Conservation (phyloP, 75 land plant species). For the Chamaecyparis obtusa region DNA sequence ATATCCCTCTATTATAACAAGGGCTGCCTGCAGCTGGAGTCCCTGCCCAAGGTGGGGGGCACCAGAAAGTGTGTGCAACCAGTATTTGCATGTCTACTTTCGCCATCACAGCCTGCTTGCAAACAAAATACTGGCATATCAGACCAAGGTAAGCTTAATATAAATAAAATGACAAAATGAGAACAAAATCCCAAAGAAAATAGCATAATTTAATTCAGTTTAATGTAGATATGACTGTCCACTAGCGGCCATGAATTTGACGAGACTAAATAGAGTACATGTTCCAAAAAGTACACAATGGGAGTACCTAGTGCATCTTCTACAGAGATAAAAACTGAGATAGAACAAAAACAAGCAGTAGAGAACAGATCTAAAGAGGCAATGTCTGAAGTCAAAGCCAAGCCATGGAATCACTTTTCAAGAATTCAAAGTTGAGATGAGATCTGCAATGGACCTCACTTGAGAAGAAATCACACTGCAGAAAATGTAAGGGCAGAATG, state of each 20-base stretch:
- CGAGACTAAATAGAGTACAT: background rate
- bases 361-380: background rate
- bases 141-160: background rate
- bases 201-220: too few species aligned
- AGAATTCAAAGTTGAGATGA: background rate
- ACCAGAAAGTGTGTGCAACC: too few species aligned
- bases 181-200: background rate
- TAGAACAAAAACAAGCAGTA: background rate
- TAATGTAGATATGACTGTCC: background rate
- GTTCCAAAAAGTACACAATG: background rate
- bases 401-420: background rate
- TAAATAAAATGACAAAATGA: background rate
- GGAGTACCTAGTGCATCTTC: background rate
- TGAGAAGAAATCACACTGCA: background rate
- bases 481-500: background rate
- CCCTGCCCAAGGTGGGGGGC: too few species aligned
- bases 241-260: too few species aligned
- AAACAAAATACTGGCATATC: background rate
- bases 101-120: background rate
- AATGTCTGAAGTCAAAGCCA: background rate
- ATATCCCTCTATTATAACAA: too few species aligned
- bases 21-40: too few species aligned
- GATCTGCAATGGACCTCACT: background rate
- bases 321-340: background rate
- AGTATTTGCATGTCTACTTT: conserved; percentile 1